Percentiles rank a stretch among this genome's conserved stretches.
These are phyloP conservation scores for Acorus calamus DNA, from an alignment of 106 monocot genomes.

Conservation along the genomic window DNA sequence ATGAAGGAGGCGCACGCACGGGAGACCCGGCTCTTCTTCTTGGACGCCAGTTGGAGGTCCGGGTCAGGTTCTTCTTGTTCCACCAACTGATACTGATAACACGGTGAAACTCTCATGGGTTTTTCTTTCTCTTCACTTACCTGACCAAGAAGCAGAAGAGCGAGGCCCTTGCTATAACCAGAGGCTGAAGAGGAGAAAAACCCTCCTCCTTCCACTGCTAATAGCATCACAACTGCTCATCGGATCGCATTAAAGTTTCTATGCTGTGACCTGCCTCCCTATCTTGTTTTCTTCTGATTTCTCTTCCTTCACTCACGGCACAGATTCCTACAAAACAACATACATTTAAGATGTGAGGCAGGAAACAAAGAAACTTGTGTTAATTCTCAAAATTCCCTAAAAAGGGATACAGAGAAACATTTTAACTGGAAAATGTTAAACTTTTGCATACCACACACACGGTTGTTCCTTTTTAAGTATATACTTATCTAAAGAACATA, in stretches of 20 bases:
- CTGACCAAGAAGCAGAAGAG: constrained; percentile 61
- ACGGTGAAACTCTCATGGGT: constrained; percentile 58
- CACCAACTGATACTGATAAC: constrained; percentile 80
- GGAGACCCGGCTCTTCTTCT: constrained; percentile 17
- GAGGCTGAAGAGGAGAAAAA: constrained; percentile 96
- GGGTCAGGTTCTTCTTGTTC: constrained; percentile 27
- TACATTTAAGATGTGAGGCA: no score
- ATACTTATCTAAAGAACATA: no score
- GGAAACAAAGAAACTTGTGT: no score
- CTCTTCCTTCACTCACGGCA: no score
- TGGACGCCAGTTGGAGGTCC: constrained; percentile 31
- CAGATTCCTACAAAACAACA: no score
- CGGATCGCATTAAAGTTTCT: neutral
- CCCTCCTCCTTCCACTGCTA: constrained; percentile 93
- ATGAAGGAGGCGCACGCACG: constrained; percentile 28
- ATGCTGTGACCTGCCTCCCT: no score
- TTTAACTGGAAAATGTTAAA: no score
- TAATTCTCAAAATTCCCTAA: no score
- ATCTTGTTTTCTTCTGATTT: no score
- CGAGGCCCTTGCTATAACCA: constrained; percentile 74
- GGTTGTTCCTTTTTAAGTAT: no score
- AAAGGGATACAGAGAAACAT: no score
- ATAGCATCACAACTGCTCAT: constrained; percentile 61
- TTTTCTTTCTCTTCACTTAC: constrained; percentile 51
- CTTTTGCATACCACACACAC: no score